These are phyloP conservation scores for Vaccinium myrtillus DNA, from an alignment of 148 eudicot species.

Conservation along the genomic window DNA sequence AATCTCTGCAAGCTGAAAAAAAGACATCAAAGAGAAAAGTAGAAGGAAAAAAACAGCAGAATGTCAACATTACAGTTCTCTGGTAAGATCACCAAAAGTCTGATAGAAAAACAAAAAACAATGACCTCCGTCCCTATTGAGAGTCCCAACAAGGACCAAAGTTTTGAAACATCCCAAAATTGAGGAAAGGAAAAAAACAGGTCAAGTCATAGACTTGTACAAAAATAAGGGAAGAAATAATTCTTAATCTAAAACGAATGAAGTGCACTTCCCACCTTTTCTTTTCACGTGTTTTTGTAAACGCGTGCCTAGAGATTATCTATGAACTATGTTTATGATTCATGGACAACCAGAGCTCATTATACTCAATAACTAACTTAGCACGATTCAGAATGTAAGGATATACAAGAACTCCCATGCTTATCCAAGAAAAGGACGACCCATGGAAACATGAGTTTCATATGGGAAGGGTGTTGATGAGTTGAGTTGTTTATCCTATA, in stretches of 20 bases:
- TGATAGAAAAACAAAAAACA: background rate
- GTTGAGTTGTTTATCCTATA: background rate
- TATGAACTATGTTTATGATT: background rate
- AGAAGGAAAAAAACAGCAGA: background rate
- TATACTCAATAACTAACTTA: too few relatives aligned
- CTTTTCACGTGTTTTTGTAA: background rate
- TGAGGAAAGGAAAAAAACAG: background rate
- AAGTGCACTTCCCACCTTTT: background rate
- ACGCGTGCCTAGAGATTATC: background rate
- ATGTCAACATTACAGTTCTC: background rate
- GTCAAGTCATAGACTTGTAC: background rate
- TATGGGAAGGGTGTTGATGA: background rate
- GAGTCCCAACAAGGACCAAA: background rate
- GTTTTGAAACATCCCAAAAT: background rate
- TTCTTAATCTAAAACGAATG: background rate
- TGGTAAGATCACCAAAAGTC: background rate
- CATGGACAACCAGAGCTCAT: too few relatives aligned
- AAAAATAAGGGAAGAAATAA: background rate
- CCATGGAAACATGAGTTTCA: background rate
- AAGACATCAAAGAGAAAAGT: slow-evolving; percentile 10
- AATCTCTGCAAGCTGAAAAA: slow-evolving; percentile 80
- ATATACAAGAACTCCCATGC: background rate
- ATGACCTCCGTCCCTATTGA: background rate
- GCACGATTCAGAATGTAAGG: background rate
- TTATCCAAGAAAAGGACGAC: background rate